Evolutionary conservation across 352 stramenopile species (phyloP).

Genomic region (Lagenidium sp.): DNA sequence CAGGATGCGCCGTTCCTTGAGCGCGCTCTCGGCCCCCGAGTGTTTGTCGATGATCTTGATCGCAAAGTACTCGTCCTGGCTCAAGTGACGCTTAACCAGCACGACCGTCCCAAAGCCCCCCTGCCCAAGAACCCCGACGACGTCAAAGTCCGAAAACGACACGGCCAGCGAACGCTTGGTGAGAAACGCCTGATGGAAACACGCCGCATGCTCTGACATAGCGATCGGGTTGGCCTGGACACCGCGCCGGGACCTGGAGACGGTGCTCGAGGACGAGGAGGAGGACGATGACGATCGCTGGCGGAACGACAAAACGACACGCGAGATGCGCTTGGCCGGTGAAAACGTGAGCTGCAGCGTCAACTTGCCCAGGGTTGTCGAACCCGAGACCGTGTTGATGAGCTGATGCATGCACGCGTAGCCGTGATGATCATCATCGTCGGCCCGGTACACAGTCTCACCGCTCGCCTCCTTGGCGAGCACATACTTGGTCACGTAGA

Average conservation of each 20-base stretch:
- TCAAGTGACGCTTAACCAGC: slow-evolving; percentile 71
- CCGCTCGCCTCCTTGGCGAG: slow-evolving; percentile 45
- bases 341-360: slow-evolving; percentile 77
- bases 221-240: slow-evolving; percentile 68
- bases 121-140: slow-evolving; percentile 75
- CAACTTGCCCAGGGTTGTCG: slow-evolving; percentile 65
- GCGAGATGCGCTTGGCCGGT: slow-evolving; percentile 69
- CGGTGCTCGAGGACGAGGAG: slow-evolving; percentile 7
- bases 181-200: slow-evolving; percentile 77
- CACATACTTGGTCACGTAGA: slow-evolving; percentile 78
- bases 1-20: slow-evolving; percentile 73
- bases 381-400: slow-evolving; percentile 72
- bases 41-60: slow-evolving; percentile 88
- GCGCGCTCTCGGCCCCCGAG: slow-evolving; percentile 55
- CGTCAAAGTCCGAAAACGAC: slow-evolving; percentile 81
- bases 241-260: slow-evolving; percentile 23
- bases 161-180: slow-evolving; percentile 77
- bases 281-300: slow-evolving; percentile 27
- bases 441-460: slow-evolving; percentile 33
- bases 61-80: slow-evolving; percentile 70
- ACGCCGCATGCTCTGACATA: slow-evolving; percentile 65
- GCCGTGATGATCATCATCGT: slow-evolving; percentile 70
- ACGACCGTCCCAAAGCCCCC: slow-evolving; percentile 76
- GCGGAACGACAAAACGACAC: slow-evolving; percentile 77
- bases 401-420: slow-evolving; percentile 48